Evolutionary conservation across 441 rosid species (phyloP).

Genomic region (Macaranga tanarius): DNA sequence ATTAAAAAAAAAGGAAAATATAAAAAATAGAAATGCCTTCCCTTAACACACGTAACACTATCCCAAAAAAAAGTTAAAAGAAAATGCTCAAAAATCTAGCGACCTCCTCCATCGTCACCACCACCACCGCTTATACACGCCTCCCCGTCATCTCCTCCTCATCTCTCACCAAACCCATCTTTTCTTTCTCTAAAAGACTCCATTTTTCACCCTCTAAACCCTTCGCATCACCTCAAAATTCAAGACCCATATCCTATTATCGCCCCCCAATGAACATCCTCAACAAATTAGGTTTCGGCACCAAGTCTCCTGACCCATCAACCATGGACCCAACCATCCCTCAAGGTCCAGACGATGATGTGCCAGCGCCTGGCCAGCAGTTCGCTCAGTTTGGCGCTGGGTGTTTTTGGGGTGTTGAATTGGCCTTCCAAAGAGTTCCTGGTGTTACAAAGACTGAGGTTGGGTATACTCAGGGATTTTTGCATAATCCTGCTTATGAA

Average conservation of each 20-base stretch:
- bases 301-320: conserved; percentile 43
- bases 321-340: conserved; percentile 57
- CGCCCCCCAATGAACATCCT: conserved; percentile 72
- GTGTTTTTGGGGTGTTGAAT: conserved; percentile 92
- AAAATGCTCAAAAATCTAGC: conserved; percentile 27
- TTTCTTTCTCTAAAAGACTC: conserved; percentile 24
- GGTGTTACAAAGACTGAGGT: conserved; percentile 82
- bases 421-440: conserved; percentile 73
- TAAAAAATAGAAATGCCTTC: not conserved
- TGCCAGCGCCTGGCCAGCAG: conserved; percentile 64
- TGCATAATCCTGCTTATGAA: conserved; percentile 62
- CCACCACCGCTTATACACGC: conserved; percentile 22
- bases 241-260: conserved; percentile 27
- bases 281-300: conserved; percentile 73
- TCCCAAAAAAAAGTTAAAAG: not conserved
- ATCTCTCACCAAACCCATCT: conserved; percentile 32
- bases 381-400: conserved; percentile 88
- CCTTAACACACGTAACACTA: conserved; percentile 1
- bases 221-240: conserved; percentile 22
- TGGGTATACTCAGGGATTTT: conserved; percentile 66
- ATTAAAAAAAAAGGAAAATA: too few relatives aligned
- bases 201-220: conserved; percentile 24
- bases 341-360: conserved; percentile 68
- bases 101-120: conserved; percentile 10
- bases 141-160: conserved; percentile 21